These are phyloP conservation scores for Hondaea fermentalgiana DNA, from an alignment of 108 stramenopile genomes.

Conservation along the genomic window DNA sequence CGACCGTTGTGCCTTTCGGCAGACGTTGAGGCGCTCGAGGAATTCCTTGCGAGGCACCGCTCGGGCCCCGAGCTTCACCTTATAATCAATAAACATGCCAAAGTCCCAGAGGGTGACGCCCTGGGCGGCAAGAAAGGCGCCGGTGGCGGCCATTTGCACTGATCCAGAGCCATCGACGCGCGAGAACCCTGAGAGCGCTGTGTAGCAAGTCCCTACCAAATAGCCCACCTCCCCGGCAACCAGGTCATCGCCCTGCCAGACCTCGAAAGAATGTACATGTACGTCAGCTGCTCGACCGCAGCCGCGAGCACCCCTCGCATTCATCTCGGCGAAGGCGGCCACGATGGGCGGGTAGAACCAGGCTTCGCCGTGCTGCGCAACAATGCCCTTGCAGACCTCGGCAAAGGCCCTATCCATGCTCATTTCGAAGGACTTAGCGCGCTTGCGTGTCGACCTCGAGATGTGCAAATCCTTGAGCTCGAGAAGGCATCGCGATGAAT, in stretches of 20 bases:
- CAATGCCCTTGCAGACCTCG: conserved; percentile 63
- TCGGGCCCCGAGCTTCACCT: conserved; percentile 51
- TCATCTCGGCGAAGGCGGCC: conserved; percentile 43
- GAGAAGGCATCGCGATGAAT: conserved; percentile 62
- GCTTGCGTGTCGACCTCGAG: conserved; percentile 60
- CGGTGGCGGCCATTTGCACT: conserved; percentile 63
- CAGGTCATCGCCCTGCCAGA: conserved; percentile 54
- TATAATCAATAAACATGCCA: conserved; percentile 70
- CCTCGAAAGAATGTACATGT: conserved; percentile 65
- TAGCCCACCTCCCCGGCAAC: conserved; percentile 74
- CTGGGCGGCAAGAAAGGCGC: conserved; percentile 39
- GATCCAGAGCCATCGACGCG: conserved; percentile 60
- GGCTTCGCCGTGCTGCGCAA: conserved; percentile 58
- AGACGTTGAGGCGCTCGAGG: conserved; percentile 39
- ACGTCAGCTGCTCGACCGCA: conserved; percentile 21
- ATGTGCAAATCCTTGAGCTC: conserved; percentile 53
- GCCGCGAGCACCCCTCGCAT: not conserved
- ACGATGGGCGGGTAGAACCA: conserved; percentile 71
- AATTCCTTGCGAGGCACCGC: conserved; percentile 54
- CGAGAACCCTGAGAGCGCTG: conserved; percentile 69
- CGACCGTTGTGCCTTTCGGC: not conserved
- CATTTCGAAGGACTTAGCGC: conserved; percentile 51
- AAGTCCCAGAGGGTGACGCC: conserved; percentile 70
- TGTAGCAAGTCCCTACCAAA: conserved; percentile 65
- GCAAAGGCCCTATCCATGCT: conserved; percentile 60